phyloP scores from a whole-genome alignment of 345 rosid genomes.

The Trapa incisa region DNA sequence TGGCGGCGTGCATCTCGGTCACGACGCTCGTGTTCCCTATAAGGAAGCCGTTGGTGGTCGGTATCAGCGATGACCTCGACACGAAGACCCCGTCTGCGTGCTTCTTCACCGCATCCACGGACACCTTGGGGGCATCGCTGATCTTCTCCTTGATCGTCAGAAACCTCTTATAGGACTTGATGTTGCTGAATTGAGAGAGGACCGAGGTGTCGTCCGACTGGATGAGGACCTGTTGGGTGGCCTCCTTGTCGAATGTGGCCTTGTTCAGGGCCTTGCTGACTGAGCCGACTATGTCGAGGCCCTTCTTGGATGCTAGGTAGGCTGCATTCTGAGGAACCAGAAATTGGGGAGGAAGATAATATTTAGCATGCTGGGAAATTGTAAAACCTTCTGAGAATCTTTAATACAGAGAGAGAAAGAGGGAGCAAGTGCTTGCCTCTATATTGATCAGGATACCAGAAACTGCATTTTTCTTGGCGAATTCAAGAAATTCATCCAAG shows the following conservation, averaged over 20 bases:
- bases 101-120: conserved; percentile 55
- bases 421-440: conserved; percentile 23
- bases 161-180: conserved; percentile 43
- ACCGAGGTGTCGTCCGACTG: conserved; percentile 73
- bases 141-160: conserved; percentile 31
- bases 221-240: conserved; percentile 58
- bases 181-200: conserved; percentile 31
- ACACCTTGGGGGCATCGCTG: conserved; percentile 36
- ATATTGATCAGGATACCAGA: conserved; percentile 62
- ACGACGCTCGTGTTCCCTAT: conserved; percentile 29
- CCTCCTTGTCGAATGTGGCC: conserved; percentile 58
- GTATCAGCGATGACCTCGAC: conserved; percentile 29
- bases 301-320: conserved; percentile 69
- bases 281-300: conserved; percentile 41
- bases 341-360: neutral
- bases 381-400: neutral
- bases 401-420: neutral
- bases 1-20: conserved; percentile 43
- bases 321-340: conserved; percentile 53
- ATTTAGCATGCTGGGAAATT: neutral
- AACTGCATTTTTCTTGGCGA: conserved; percentile 60
- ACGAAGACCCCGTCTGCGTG: conserved; percentile 49
- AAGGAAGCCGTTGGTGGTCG: conserved; percentile 25
- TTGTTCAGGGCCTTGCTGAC: conserved; percentile 40
- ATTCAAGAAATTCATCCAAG: conserved; percentile 48